Percentiles rank a stretch among this genome's conserved stretches.
phyloP scores from a whole-genome alignment of 345 rosid species.

The Cardamine resedifolia region DNA sequence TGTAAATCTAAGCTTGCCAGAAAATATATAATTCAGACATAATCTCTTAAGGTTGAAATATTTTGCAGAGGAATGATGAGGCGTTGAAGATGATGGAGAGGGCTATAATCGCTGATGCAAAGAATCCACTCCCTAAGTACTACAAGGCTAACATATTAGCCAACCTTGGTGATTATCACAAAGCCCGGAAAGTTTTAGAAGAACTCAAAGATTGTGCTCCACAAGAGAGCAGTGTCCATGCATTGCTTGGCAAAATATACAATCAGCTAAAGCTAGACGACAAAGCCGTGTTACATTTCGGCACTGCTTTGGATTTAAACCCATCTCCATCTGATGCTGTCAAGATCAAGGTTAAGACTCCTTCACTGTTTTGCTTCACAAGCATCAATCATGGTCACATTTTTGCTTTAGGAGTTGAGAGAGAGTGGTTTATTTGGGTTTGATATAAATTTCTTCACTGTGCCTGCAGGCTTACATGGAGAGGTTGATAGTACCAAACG shows the following conservation, averaged over 20 bases:
- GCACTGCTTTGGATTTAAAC: conserved; percentile 83
- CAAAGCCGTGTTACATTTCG: conserved; percentile 82
- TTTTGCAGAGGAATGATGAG: conserved; percentile 70
- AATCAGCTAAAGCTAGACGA: conserved; percentile 56
- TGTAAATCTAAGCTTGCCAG: neutral
- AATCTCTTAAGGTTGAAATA: neutral
- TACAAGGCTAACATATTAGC: conserved; percentile 75
- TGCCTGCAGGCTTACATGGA: conserved; percentile 39
- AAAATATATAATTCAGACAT: neutral
- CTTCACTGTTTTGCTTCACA: conserved; percentile 5
- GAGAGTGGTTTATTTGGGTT: neutral
- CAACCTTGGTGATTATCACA: conserved; percentile 57
- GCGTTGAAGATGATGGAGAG: conserved; percentile 84
- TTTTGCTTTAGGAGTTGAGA: neutral
- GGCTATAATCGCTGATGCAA: conserved; percentile 67
- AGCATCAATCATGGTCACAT: conserved; percentile 9
- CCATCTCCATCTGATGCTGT: conserved; percentile 76
- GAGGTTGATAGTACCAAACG: conserved; percentile 34
- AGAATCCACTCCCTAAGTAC: conserved; percentile 91
- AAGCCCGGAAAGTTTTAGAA: conserved; percentile 72
- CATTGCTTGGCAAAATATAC: conserved; percentile 79
- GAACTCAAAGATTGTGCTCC: conserved; percentile 81
- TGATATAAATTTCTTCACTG: neutral
- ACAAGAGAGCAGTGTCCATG: conserved; percentile 76
- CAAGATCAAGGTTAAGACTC: conserved; percentile 59